Percentiles rank a stretch among this genome's conserved stretches.
Evolutionary conservation across 345 rosid species (phyloP).

Genomic region (Corchorus olitorius): DNA sequence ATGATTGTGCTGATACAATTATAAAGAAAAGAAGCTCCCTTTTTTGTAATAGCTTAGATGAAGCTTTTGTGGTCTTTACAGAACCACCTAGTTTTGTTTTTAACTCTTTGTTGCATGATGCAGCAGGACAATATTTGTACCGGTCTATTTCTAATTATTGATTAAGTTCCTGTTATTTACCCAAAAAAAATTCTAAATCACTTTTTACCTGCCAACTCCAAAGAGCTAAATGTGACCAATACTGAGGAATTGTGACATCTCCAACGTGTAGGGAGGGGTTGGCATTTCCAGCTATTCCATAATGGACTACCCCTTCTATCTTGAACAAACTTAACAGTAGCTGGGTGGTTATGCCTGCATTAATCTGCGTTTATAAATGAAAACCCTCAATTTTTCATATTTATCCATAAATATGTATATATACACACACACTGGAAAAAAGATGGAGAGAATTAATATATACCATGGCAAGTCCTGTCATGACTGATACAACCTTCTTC

Average conservation of each 20-base stretch:
- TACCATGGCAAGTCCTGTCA: slow-evolving; percentile 34
- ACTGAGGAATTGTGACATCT: slow-evolving; percentile 27
- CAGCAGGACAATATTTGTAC: too few species aligned
- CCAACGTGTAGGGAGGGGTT: slow-evolving; percentile 25
- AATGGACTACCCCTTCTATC: slow-evolving; percentile 26
- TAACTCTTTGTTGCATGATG: too few species aligned
- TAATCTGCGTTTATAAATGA: slow-evolving; percentile 13
- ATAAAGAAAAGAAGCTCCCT: too few species aligned
- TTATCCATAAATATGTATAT: too few species aligned
- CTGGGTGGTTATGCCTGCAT: slow-evolving; percentile 29
- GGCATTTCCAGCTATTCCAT: slow-evolving; percentile 35
- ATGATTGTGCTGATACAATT: too few species aligned
- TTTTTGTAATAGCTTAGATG: too few species aligned
- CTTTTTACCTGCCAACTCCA: slow-evolving; percentile 30
- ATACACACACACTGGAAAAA: neutral
- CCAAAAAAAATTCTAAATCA: too few species aligned
- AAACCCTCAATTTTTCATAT: neutral
- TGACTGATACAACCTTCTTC: slow-evolving; percentile 28
- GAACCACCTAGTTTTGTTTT: too few species aligned
- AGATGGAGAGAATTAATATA: neutral
- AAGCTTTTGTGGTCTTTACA: too few species aligned
- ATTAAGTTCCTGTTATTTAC: too few species aligned
- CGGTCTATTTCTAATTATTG: too few species aligned
- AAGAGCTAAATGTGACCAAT: slow-evolving; percentile 26
- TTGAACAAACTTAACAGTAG: slow-evolving; percentile 24